Conservation (phyloP, 495 filamentous ascomycete species). For the Talaromyces proteolyticus region DNA sequence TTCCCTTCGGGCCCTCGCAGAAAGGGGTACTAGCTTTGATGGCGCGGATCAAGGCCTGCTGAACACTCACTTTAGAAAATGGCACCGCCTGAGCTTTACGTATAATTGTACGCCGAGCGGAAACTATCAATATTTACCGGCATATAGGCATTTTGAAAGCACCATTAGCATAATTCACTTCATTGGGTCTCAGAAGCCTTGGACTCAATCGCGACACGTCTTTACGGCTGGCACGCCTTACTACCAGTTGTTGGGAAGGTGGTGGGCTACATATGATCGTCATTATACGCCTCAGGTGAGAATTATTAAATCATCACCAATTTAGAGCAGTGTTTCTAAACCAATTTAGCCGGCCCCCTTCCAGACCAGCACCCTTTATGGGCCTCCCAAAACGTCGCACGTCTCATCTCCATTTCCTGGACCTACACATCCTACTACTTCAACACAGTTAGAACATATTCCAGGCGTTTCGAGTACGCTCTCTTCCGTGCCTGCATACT, state of each 20-base stretch:
- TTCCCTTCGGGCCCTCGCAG: slow-evolving; percentile 74
- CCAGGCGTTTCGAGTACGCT: background rate
- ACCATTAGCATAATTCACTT: slow-evolving; percentile 87
- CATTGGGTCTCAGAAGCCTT: slow-evolving; percentile 88
- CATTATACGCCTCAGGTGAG: slow-evolving; percentile 62
- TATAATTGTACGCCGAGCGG: slow-evolving; percentile 96
- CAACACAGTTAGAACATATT: background rate
- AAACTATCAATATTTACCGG: slow-evolving; percentile 92
- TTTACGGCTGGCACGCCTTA: slow-evolving; percentile 57
- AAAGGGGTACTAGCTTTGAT: slow-evolving; percentile 88
- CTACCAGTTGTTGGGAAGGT: slow-evolving; percentile 71
- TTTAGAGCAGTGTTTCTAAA: background rate
- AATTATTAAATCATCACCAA: slow-evolving; percentile 5
- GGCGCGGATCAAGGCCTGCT: slow-evolving; percentile 94
- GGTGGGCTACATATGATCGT: slow-evolving; percentile 90
- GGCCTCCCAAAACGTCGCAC: background rate
- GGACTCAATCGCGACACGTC: slow-evolving; percentile 62
- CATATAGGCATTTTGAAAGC: slow-evolving; percentile 87
- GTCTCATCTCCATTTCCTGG: background rate
- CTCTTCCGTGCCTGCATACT: background rate
- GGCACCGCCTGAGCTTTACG: slow-evolving; percentile 84
- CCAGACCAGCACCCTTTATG: background rate
- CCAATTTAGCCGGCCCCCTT: background rate
- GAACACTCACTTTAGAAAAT: slow-evolving; percentile 89
- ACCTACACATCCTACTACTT: background rate